phyloP scores from a whole-genome alignment of 768 basidiomycete genomes.

The Rhodotorula sphaerocarpa region DNA sequence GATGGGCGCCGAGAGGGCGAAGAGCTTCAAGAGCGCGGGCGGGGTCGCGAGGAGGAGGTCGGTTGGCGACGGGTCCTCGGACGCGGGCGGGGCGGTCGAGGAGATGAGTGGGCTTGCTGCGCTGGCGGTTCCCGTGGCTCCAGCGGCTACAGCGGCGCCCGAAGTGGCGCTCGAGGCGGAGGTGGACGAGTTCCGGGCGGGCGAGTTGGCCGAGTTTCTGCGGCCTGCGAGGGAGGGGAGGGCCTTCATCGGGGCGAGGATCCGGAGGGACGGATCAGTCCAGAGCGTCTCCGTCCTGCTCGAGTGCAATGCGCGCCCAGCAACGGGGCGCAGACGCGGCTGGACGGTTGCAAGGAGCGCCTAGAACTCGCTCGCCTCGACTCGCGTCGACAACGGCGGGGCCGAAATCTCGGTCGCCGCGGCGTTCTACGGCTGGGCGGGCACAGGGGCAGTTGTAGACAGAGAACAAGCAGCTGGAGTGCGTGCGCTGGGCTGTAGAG shows the following conservation, averaged over 20 bases:
- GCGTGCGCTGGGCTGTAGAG: too few species aligned
- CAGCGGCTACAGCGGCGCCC: too few species aligned
- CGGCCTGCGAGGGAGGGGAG: conserved; percentile 3
- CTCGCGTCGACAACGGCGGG: too few species aligned
- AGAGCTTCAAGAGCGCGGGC: conserved; percentile 38
- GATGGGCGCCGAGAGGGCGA: conserved; percentile 38
- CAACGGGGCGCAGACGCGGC: too few species aligned
- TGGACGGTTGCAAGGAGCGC: too few species aligned
- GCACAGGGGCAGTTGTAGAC: too few species aligned
- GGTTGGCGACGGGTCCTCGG: conserved; percentile 33
- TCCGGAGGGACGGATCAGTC: conserved; percentile 27
- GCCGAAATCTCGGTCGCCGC: too few species aligned
- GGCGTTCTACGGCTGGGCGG: too few species aligned
- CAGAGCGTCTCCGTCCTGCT: conserved; percentile 31
- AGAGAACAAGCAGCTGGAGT: too few species aligned
- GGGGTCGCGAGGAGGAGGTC: conserved; percentile 39
- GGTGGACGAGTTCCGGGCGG: too few species aligned
- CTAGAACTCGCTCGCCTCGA: too few species aligned
- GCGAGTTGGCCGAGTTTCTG: neutral
- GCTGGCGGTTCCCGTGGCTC: neutral
- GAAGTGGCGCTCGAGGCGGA: too few species aligned
- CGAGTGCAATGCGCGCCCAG: neutral
- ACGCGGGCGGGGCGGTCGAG: conserved; percentile 21
- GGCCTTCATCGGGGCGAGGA: conserved; percentile 25
- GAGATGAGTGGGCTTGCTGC: conserved; percentile 21